phyloP scores from a whole-genome alignment of 2,329 filamentous ascomycete species.

The Aspergillus ochraceus region DNA sequence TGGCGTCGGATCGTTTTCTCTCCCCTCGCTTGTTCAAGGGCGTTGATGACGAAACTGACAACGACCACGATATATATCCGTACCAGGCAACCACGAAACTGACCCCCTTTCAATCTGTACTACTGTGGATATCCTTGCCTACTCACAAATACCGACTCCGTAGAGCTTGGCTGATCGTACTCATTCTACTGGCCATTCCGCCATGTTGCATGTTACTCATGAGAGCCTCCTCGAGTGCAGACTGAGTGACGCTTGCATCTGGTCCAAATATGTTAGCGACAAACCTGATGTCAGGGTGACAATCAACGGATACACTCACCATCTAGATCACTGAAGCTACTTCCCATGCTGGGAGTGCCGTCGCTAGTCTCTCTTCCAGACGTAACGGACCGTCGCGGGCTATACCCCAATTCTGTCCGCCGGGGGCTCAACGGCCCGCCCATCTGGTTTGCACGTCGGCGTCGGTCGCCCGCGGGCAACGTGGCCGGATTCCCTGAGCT shows the following conservation, averaged over 20 bases:
- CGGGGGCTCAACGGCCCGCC: constrained; percentile 39
- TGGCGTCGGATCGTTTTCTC: background rate
- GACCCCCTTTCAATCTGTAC: background rate
- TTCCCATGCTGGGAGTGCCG: constrained; percentile 63
- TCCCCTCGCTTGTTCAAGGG: background rate
- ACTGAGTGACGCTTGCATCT: constrained; percentile 65
- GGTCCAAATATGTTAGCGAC: constrained; percentile 8
- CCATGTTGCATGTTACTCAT: constrained; percentile 62
- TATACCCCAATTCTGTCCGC: constrained; percentile 51
- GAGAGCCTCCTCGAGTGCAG: constrained; percentile 63
- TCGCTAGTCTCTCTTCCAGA: constrained; percentile 50
- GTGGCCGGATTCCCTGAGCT: constrained; percentile 37
- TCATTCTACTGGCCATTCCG: constrained; percentile 51
- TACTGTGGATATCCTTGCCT: background rate
- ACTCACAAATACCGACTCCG: constrained; percentile 50
- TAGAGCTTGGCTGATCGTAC: constrained; percentile 54
- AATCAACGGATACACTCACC: constrained; percentile 39
- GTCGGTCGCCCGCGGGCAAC: constrained; percentile 21
- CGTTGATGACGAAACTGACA: background rate
- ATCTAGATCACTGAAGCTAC: constrained; percentile 66
- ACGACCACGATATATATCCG: too few relatives aligned
- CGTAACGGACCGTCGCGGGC: constrained; percentile 42
- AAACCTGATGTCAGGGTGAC: background rate
- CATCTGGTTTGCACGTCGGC: constrained; percentile 13
- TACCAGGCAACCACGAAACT: background rate